Evolutionary conservation across 371 early-diverging fungal genomes (phyloP), one percentile per base, ranked within the genome.

Genomic region (Mortierella polycephala): DNA sequence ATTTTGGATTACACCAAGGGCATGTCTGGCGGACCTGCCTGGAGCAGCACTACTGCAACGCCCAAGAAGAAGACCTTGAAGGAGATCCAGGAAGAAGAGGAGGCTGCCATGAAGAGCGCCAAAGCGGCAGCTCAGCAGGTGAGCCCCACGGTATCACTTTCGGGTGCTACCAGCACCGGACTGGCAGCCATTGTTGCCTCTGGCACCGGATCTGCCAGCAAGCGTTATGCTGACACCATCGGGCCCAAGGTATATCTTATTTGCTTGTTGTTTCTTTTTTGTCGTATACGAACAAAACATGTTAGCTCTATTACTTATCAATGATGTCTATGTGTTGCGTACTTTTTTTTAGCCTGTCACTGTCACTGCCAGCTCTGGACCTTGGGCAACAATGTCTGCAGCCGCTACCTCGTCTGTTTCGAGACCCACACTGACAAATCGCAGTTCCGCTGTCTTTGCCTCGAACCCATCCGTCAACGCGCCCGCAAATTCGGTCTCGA

Each of bases 1-100:
- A 61, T 71, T 1, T 51, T 60, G 37, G 67, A 81, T 23, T 69
- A 81, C 30, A 60, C 81, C 23, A 68, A 79, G 16, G 70, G 80
- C 14, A 71, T 64, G 51, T 59, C 83, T 12, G 82, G 83, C 10
- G 69, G 85, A 10, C 83, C 87, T 56, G 89, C 88, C 1, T 90
- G 91, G 91, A 84, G 85, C 56, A 81, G 83, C 41, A 74, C 85
- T 64, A 77, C 89, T 60, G 80, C 89, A 12, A 62, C 71, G 3
- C 69, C 79, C 50, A 77, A 72, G 73, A 92, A 92, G 69, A 92
- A 92, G 82, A 91, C 91, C 1, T 71, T 94, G 30, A 82, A 89
- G 62, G 92, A 94, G 77, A 94, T 94, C 58, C 93, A 93, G 74
- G 84, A 88, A 63, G 94, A 94, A 66, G 93, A 93, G 60, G 93